Conservation (phyloP, 2,329 filamentous ascomycete species). For the Cordyceps javanica region DNA sequence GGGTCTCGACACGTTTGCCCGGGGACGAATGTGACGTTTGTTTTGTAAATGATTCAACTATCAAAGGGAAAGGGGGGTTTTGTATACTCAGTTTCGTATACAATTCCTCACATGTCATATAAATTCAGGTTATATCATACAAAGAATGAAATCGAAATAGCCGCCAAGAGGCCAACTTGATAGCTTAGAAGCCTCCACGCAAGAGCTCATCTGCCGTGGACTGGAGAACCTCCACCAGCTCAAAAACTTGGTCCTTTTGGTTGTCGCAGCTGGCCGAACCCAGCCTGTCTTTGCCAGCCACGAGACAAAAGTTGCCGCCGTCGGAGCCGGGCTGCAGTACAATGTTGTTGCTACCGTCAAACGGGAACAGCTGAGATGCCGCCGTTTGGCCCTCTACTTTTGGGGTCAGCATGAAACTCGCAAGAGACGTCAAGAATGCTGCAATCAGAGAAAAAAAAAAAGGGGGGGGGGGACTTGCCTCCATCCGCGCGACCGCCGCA, state of each 20-base stretch:
- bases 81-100: background rate
- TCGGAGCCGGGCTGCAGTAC: slow-evolving; percentile 40
- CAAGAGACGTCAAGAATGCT: background rate
- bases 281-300: slow-evolving; percentile 30
- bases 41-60: background rate
- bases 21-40: background rate
- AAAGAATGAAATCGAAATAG: background rate
- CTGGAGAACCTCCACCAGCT: slow-evolving; percentile 5
- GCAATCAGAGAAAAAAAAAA: background rate
- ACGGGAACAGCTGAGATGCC: slow-evolving; percentile 43
- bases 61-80: background rate
- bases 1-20: background rate
- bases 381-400: slow-evolving; percentile 39
- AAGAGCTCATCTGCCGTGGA: background rate
- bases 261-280: slow-evolving; percentile 15
- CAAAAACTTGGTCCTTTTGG: slow-evolving; percentile 8
- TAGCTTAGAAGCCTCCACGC: background rate
- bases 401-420: background rate
- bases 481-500: slow-evolving; percentile 47
- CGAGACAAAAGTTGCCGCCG: slow-evolving; percentile 35
- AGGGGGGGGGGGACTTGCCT: slow-evolving; percentile 23
- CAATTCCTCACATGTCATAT: background rate
- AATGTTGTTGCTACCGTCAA: slow-evolving; percentile 34
- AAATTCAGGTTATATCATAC: background rate
- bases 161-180: background rate